These are phyloP conservation scores for Mycothermus thermophilus DNA, from an alignment of 495 filamentous ascomycete genomes.

Conservation along the genomic window DNA sequence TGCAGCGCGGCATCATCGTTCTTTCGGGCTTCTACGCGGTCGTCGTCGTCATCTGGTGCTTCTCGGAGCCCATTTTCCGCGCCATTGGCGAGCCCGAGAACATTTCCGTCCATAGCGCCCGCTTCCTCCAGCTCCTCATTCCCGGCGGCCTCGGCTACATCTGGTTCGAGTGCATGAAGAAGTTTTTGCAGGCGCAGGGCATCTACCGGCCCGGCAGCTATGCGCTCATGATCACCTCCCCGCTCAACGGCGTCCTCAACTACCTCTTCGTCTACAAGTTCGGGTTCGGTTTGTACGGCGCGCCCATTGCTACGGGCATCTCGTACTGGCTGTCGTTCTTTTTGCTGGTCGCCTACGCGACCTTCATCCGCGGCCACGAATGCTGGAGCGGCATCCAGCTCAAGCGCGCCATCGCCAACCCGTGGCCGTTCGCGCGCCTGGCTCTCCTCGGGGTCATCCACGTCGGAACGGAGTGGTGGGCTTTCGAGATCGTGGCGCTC, in stretches of 20 bases:
- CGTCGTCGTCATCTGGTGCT: slow-evolving; percentile 62
- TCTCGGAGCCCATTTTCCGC: slow-evolving; percentile 62
- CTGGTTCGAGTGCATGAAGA: slow-evolving; percentile 86
- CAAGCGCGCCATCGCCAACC: slow-evolving; percentile 46
- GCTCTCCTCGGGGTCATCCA: slow-evolving; percentile 72
- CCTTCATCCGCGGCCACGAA: slow-evolving; percentile 55
- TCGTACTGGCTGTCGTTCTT: slow-evolving; percentile 80
- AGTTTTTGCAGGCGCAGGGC: slow-evolving; percentile 86
- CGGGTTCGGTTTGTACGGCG: slow-evolving; percentile 58
- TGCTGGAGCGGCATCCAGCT: slow-evolving; percentile 74
- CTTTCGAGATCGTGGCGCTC: slow-evolving; percentile 88
- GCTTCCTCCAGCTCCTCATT: slow-evolving; percentile 63
- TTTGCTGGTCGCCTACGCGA: slow-evolving; percentile 60
- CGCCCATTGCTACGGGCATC: slow-evolving; percentile 70
- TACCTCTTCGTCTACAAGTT: slow-evolving; percentile 68
- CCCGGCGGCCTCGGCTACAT: slow-evolving; percentile 83
- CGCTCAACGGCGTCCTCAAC: slow-evolving; percentile 62
- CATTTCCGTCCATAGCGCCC: slow-evolving; percentile 60
- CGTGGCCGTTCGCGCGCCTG: slow-evolving; percentile 61
- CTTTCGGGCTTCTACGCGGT: slow-evolving; percentile 63
- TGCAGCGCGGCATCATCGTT: slow-evolving; percentile 69
- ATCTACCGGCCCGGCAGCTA: slow-evolving; percentile 85
- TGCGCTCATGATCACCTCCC: slow-evolving; percentile 71
- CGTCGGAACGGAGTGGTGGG: slow-evolving; percentile 93
- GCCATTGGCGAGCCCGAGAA: slow-evolving; percentile 66